Evolutionary conservation across 2,329 filamentous ascomycete species (phyloP).

Genomic region (Exophiala aquamarina): DNA sequence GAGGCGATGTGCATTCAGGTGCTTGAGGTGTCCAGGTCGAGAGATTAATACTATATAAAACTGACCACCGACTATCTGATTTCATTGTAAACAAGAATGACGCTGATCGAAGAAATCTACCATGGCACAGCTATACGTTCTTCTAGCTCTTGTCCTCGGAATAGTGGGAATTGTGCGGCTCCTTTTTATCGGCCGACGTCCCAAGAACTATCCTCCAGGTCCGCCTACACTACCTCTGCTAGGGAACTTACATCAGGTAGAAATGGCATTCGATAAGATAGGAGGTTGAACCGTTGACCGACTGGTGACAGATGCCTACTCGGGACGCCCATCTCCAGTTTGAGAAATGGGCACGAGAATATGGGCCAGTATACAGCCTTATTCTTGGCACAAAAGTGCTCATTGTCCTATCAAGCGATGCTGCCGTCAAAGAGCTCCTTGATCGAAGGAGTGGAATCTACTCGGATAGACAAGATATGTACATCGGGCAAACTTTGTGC

Average conservation of each 20-base stretch:
- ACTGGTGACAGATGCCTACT: conserved; percentile 39
- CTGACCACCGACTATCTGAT: too few relatives aligned
- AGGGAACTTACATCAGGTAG: conserved; percentile 50
- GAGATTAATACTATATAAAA: too few relatives aligned
- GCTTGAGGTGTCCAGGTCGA: too few relatives aligned
- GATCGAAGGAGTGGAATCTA: conserved; percentile 54
- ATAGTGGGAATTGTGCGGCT: too few relatives aligned
- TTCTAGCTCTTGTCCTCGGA: too few relatives aligned
- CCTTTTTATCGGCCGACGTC: neutral
- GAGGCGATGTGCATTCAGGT: too few relatives aligned
- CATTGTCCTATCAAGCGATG: conserved; percentile 48
- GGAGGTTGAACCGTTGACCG: neutral
- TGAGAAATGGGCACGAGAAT: conserved; percentile 53
- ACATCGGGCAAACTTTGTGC: conserved; percentile 42
- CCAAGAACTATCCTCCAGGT: conserved; percentile 44
- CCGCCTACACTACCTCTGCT: conserved; percentile 53
- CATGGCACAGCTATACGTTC: too few relatives aligned
- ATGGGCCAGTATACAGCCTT: conserved; percentile 53
- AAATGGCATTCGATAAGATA: conserved; percentile 4
- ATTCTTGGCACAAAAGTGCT: conserved; percentile 51
- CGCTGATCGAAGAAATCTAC: too few relatives aligned
- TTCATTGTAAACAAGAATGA: too few relatives aligned
- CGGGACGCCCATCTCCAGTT: conserved; percentile 47
- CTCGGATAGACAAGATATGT: conserved; percentile 47
- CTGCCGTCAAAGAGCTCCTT: conserved; percentile 52